These are phyloP conservation scores for Leccinum uliginosum DNA, from an alignment of 768 basidiomycete species.

Conservation along the genomic window DNA sequence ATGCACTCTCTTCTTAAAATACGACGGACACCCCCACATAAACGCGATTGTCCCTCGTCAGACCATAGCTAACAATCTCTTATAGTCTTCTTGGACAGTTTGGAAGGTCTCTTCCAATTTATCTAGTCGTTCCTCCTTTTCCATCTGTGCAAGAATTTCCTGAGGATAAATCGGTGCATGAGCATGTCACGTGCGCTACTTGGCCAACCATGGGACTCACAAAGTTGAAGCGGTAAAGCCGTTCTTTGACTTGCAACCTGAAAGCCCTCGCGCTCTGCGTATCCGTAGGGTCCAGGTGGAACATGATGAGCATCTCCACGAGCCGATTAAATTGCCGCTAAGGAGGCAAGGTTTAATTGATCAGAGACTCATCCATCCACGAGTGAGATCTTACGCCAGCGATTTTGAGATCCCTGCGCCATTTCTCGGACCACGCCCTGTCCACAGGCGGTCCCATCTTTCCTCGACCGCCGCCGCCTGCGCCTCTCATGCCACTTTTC, in stretches of 20 bases:
- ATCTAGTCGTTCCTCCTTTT: slow-evolving; percentile 79
- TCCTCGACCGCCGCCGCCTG: slow-evolving; percentile 34
- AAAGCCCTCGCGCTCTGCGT: slow-evolving; percentile 55
- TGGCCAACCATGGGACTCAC: slow-evolving; percentile 42
- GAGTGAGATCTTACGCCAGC: slow-evolving; percentile 57
- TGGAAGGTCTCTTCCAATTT: slow-evolving; percentile 94
- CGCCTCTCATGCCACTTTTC: slow-evolving; percentile 21
- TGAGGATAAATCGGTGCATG: slow-evolving; percentile 26
- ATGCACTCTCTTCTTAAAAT: background rate
- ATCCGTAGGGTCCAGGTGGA: slow-evolving; percentile 63
- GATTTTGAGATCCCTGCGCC: slow-evolving; percentile 82
- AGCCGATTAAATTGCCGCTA: slow-evolving; percentile 94
- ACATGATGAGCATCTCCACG: slow-evolving; percentile 84
- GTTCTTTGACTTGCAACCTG: slow-evolving; percentile 90
- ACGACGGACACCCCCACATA: slow-evolving; percentile 16
- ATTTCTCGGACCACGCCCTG: slow-evolving; percentile 71
- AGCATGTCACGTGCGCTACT: background rate
- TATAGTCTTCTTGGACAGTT: slow-evolving; percentile 80
- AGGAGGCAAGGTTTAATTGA: background rate
- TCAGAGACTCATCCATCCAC: background rate
- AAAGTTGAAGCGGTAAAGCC: slow-evolving; percentile 92
- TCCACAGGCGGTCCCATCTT: slow-evolving; percentile 77
- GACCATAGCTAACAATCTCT: slow-evolving; percentile 64
- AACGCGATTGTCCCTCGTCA: background rate
- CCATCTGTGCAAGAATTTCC: slow-evolving; percentile 86